Evolutionary conservation across 306 rosid species (phyloP).

Genomic region (Pueraria montana): DNA sequence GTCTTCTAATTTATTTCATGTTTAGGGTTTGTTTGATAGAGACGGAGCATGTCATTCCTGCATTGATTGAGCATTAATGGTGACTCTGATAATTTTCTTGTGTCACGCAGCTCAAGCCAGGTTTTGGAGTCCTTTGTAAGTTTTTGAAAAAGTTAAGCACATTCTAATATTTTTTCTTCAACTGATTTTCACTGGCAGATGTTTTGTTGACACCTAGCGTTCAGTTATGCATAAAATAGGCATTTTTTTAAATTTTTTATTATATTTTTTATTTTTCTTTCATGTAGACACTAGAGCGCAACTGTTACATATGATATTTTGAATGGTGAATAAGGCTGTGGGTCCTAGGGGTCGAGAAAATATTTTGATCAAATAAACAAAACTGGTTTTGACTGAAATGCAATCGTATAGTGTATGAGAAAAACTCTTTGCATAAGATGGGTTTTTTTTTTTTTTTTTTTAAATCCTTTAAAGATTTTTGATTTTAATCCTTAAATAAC

Average conservation of each 20-base stretch:
- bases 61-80: neutral
- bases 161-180: neutral
- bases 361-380: neutral
- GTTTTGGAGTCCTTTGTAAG: slow-evolving; percentile 1
- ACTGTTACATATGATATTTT: too few relatives aligned
- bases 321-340: too few relatives aligned
- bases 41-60: slow-evolving; percentile 10
- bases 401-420: neutral
- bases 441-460: too few relatives aligned
- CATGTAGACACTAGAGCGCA: neutral
- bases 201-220: neutral
- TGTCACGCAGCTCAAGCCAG: neutral
- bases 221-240: neutral
- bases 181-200: neutral
- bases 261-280: neutral
- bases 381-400: neutral
- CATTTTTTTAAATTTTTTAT: neutral
- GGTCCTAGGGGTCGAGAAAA: neutral
- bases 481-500: too few relatives aligned
- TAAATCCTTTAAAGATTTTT: too few relatives aligned
- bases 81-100: neutral
- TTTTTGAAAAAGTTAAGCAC: neutral
- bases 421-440: too few relatives aligned
- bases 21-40: neutral
- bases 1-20: neutral